A percentile compares a stretch with the other conserved stretches of the same genome.
Conservation (phyloP, 192 early-diverging fungal species). For the Cladochytrium replicatum region DNA sequence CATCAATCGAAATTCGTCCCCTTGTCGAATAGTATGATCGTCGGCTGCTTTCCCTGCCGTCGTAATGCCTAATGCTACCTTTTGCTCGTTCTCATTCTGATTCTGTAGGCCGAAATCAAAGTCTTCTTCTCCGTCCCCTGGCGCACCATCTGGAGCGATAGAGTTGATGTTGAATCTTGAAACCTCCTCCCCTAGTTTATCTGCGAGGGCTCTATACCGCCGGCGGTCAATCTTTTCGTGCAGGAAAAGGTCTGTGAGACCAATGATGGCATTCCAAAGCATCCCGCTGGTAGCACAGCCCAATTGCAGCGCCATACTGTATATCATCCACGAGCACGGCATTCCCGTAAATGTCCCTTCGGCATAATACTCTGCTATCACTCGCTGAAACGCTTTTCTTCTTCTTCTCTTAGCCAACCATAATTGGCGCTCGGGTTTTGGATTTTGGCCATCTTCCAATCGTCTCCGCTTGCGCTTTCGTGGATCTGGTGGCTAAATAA, state of each 20-base stretch:
- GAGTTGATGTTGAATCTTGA: slow-evolving; percentile 36
- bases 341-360: slow-evolving; percentile 67
- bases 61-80: not conserved
- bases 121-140: not conserved
- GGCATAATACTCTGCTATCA: slow-evolving; percentile 72
- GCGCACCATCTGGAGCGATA: slow-evolving; percentile 1
- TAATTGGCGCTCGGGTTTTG: not conserved
- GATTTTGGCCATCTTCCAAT: slow-evolving; percentile 15
- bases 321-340: slow-evolving; percentile 60
- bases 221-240: slow-evolving; percentile 58
- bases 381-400: slow-evolving; percentile 23
- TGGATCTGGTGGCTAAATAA: not conserved
- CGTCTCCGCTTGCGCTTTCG: slow-evolving; percentile 1
- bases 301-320: slow-evolving; percentile 64
- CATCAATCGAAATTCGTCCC: slow-evolving; percentile 77
- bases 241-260: slow-evolving; percentile 68
- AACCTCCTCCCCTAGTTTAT: slow-evolving; percentile 60
- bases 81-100: slow-evolving; percentile 13
- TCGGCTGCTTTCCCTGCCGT: slow-evolving; percentile 19
- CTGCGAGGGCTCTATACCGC: slow-evolving; percentile 55
- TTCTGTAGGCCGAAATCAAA: slow-evolving; percentile 19
- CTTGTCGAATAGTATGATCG: slow-evolving; percentile 44
- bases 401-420: slow-evolving; percentile 12
- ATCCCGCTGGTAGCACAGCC: slow-evolving; percentile 58
- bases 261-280: slow-evolving; percentile 80